Evolutionary conservation across 176 grass and related monocot genomes (phyloP), one percentile per base, ranked within the genome.

Genomic region (Musa acuminata): DNA sequence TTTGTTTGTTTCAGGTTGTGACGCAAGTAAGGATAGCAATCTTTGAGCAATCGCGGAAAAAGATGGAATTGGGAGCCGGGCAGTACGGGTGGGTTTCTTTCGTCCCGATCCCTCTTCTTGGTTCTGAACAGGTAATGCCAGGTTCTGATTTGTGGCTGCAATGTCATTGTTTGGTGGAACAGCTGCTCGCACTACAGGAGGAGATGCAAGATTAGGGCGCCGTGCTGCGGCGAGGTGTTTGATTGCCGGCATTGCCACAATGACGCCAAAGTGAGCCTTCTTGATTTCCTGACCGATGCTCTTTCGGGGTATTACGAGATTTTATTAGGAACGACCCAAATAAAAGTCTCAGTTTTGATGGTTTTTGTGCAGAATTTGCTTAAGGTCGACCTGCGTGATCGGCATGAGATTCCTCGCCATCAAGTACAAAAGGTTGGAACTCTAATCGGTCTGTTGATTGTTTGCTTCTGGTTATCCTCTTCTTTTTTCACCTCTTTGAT

Each of bases 231-330:
- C 66, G 83, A 90, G 75, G 82, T 88, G 64, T 96, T 96, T 78
- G 84, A 52, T 55, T 96, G 93, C 78, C 82, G 93, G 50, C 93
- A 96, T 86, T 96, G 93, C 83, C 89, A 96, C 74, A 88, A 96
- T 79, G 85, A 92, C 64, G 83, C 81, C 72, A 96, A 88, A 80
- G 93, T 96, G 11, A 67, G 5, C 49, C 10, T 17, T 73, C 75
- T 26, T 23, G n/a, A 5, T 35, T 79, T 25, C 2, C 43, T 74
- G 20, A 57, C 23, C 13, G 27, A 1, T 43, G 7, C 17, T 9
- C 24, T 55, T 17, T 11, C 2, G 1, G 0, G 53, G 19, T 23
- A 0, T 71, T 72, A 43, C 29, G 26, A 27, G 8, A 69, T 17
- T 69, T 52, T 50, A n/a, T 11, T 12, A 2, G 10, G 1, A 43